Evolutionary conservation across 2,329 filamentous ascomycete genomes (phyloP).

Genomic region (Fusarium tanahbumbuense): DNA sequence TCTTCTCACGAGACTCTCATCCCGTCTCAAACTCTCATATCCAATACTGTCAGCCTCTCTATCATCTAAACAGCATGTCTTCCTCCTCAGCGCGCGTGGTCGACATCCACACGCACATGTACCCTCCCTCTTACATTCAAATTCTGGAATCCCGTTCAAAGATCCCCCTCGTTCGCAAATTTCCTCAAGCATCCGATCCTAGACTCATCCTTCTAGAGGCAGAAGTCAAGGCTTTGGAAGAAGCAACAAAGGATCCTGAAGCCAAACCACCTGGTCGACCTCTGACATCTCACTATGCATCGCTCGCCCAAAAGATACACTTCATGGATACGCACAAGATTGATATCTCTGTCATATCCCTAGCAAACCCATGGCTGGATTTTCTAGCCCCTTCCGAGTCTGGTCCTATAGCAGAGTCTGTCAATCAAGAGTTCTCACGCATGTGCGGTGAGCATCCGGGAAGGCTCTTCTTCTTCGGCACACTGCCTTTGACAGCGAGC

Average conservation of each 20-base stretch:
- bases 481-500: constrained; percentile 80
- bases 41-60: not conserved
- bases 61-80: constrained; percentile 47
- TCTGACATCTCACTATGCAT: constrained; percentile 85
- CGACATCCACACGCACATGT: constrained; percentile 78
- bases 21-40: not conserved
- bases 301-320: constrained; percentile 79
- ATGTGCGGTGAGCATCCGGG: constrained; percentile 76
- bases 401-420: constrained; percentile 68
- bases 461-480: constrained; percentile 84
- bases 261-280: constrained; percentile 78
- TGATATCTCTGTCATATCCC: constrained; percentile 83
- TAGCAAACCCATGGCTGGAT: constrained; percentile 95
- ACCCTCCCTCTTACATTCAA: constrained; percentile 71
- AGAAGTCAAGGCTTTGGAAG: constrained; percentile 60
- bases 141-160: constrained; percentile 68
- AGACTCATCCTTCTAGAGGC: constrained; percentile 74
- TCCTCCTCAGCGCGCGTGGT: constrained; percentile 60
- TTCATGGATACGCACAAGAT: constrained; percentile 92
- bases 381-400: constrained; percentile 75
- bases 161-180: constrained; percentile 78
- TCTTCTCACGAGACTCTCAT: not conserved
- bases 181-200: constrained; percentile 66
- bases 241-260: constrained; percentile 64
- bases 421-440: constrained; percentile 82